These are phyloP conservation scores for Carallia brachiata DNA, from an alignment of 345 rosid species.

Conservation along the genomic window DNA sequence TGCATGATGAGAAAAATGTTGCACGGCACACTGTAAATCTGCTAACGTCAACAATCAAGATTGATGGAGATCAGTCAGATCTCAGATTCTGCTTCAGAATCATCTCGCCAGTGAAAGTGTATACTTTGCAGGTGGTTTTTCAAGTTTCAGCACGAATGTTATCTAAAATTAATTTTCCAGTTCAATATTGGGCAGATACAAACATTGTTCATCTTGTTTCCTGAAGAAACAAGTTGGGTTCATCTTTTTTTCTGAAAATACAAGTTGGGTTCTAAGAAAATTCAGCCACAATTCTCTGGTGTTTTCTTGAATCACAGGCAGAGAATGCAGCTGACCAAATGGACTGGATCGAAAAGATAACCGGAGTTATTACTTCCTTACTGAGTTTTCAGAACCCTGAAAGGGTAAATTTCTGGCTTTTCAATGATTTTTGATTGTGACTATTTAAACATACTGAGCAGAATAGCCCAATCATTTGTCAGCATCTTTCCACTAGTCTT, in stretches of 20 bases:
- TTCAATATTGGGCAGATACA: not conserved
- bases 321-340: conserved; percentile 75
- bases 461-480: conserved; percentile 25
- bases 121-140: conserved; percentile 59
- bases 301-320: conserved; percentile 50
- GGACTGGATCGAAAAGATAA: conserved; percentile 88
- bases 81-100: conserved; percentile 82
- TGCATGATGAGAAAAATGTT: conserved; percentile 67
- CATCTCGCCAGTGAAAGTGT: conserved; percentile 38
- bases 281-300: conserved; percentile 2
- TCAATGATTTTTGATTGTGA: not conserved
- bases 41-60: conserved; percentile 73
- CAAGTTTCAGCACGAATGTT: conserved; percentile 13
- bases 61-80: conserved; percentile 75
- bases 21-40: conserved; percentile 75
- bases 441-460: conserved; percentile 12
- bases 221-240: not conserved
- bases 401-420: conserved; percentile 35
- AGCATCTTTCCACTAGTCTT: conserved; percentile 45
- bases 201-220: not conserved
- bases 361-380: conserved; percentile 68
- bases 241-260: not conserved
- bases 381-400: conserved; percentile 62
- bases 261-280: conserved; percentile 4
- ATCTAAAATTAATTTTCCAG: not conserved